These are phyloP conservation scores for Aspergillus bridgeri DNA, from an alignment of 495 filamentous ascomycete species.

Conservation along the genomic window DNA sequence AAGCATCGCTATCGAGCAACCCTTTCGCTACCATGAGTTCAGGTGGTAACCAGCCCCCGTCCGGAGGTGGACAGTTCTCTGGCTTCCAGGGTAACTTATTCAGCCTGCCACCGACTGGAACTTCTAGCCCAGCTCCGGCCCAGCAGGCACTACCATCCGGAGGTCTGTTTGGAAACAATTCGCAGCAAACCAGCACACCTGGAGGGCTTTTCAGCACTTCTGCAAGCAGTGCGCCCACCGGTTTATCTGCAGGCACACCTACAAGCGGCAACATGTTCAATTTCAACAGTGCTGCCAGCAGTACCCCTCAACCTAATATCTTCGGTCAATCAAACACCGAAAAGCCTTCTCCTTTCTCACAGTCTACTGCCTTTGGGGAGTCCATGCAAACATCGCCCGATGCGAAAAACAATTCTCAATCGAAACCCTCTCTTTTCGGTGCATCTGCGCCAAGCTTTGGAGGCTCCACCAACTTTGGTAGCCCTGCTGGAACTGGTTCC, in stretches of 20 bases:
- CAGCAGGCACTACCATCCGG: constrained; percentile 22
- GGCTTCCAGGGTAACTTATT: constrained; percentile 38
- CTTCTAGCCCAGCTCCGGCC: constrained; percentile 13
- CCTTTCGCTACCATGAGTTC: constrained; percentile 38
- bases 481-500: constrained; percentile 6
- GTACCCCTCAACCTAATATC: constrained; percentile 18
- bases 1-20: constrained; percentile 26
- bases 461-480: constrained; percentile 11
- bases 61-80: constrained; percentile 18
- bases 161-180: constrained; percentile 21
- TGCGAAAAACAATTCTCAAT: constrained; percentile 26
- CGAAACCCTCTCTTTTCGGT: constrained; percentile 20
- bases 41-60: constrained; percentile 18
- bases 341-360: constrained; percentile 24
- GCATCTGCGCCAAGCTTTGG: constrained; percentile 14
- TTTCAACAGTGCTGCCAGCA: constrained; percentile 16
- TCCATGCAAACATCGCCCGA: constrained; percentile 47
- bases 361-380: constrained; percentile 28
- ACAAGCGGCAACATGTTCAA: constrained; percentile 26
- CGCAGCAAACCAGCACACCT: constrained; percentile 8
- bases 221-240: neutral
- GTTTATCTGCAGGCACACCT: constrained; percentile 1
- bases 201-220: neutral
- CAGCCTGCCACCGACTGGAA: constrained; percentile 21
- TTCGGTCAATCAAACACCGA: constrained; percentile 23